Base-by-base conservation (phyloP, 2,329 filamentous ascomycete genomes). In the Phialophora expanda region DNA sequence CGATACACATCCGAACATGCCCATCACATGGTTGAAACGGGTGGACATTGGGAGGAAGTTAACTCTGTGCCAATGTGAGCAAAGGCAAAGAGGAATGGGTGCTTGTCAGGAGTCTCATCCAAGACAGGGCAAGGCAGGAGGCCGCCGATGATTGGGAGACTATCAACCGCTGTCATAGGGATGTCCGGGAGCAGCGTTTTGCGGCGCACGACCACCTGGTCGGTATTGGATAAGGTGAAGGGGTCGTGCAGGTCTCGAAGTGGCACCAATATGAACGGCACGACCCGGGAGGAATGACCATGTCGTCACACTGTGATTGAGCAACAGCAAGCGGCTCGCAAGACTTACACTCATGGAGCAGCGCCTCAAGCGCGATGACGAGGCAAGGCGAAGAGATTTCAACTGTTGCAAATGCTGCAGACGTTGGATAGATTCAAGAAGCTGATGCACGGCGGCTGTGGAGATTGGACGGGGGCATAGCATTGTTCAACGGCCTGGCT, bases 21-120 rank as follows among this genome's bases (percentile, higher is more conserved):
- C 55, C 55, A 57, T 57, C 34, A 56, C 30, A 38, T 34, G 54
- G 54, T 56, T 30, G 55, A 44, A 57, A 44, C 55, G 20, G 55
- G 14, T 26, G 32, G 20, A 41, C 7, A 44, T 9, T 8, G 20
- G 12, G 22, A 44, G 22, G 9, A 26, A 41, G 14, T 28, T 12
- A 7, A 12, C 20, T 26, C 7, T 22, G 55, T 34, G 32, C 14
- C 34, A 41, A 11, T 44, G 24, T 56, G 53, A 22, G 55, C 20
- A n/a, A 44, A 22, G n/a, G 55, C 4, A 20, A 57, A 17, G 24
- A 26, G 20, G 5, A 44, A 24, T 4, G 32, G 17, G n/a, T 14
- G 17, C 22, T n/a, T 22, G 32, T 12, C 32, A 14, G n/a, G 9
- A 44, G 55, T 26, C 24, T 41, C 55, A 57, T 57, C 54, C 17